Evolutionary conservation across 2,329 filamentous ascomycete genomes (phyloP).

Genomic region (Cyphellophora europaea): DNA sequence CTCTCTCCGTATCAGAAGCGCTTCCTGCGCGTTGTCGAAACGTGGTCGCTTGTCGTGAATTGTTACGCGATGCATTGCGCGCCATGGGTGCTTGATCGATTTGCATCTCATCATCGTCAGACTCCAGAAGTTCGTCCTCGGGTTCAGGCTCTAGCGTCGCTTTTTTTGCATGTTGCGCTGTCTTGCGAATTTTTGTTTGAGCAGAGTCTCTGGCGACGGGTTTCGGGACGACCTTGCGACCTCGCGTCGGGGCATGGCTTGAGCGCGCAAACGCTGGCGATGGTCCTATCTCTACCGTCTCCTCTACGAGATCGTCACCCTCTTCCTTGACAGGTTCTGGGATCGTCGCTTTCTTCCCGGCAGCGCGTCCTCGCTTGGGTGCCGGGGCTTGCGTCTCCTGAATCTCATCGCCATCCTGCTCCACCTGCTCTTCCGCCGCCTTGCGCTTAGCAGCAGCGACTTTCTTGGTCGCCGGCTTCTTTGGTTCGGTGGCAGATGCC

Average conservation of each 20-base stretch:
- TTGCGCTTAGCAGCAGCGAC: conserved; percentile 22
- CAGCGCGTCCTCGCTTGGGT: conserved; percentile 4
- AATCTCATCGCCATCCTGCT: conserved; percentile 23
- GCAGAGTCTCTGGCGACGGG: neutral
- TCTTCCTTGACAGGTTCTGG: conserved; percentile 23
- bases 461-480: conserved; percentile 35
- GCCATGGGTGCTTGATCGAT: neutral
- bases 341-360: conserved; percentile 16
- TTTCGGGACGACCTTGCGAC: neutral
- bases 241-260: conserved; percentile 6
- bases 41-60: conserved; percentile 28
- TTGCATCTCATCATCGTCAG: conserved; percentile 5
- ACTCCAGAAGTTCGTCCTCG: too few relatives aligned
- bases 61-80: conserved; percentile 9
- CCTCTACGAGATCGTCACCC: conserved; percentile 11
- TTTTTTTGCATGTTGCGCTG: conserved; percentile 2
- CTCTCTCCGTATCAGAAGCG: conserved; percentile 40
- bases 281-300: conserved; percentile 10
- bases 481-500: conserved; percentile 28
- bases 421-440: conserved; percentile 31
- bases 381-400: conserved; percentile 19
- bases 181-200: conserved; percentile 2
- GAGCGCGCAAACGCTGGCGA: conserved; percentile 10
- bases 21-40: conserved; percentile 40
- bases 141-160: conserved; percentile 1